phyloP scores from a whole-genome alignment of 2,329 filamentous ascomycete species.

The Cladophialophora psammophila region DNA sequence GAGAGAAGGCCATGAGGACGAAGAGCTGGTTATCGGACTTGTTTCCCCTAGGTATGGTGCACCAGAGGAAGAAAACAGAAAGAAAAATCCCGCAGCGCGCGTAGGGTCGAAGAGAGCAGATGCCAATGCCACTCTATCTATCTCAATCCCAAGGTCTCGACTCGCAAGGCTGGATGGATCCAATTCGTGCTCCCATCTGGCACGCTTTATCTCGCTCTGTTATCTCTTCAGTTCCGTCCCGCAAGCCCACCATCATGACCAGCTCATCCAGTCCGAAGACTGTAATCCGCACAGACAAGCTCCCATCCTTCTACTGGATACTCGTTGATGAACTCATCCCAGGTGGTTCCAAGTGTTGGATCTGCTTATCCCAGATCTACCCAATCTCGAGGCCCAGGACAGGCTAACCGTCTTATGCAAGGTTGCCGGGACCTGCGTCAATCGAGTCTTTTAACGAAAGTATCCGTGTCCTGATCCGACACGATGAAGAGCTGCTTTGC shows the following conservation, averaged over 20 bases:
- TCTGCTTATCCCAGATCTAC: background rate
- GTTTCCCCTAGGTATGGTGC: background rate
- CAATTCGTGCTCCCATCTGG: background rate
- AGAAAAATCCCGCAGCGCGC: background rate
- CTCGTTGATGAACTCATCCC: background rate
- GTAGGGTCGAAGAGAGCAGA: background rate
- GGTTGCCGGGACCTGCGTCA: slow-evolving; percentile 3
- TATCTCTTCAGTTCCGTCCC: background rate
- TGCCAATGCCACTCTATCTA: background rate
- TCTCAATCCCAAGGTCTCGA: background rate
- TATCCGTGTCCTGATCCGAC: slow-evolving; percentile 1
- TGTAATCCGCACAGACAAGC: background rate
- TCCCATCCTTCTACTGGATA: background rate
- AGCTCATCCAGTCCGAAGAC: background rate
- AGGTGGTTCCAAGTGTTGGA: background rate
- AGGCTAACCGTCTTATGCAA: slow-evolving; percentile 1
- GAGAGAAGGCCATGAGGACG: background rate
- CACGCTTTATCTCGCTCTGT: background rate
- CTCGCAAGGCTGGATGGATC: background rate
- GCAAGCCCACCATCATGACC: background rate
- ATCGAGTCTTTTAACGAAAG: slow-evolving; percentile 7
- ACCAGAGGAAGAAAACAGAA: background rate
- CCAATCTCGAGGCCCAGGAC: background rate
- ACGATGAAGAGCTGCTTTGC: background rate
- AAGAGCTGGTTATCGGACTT: background rate